Evolutionary conservation across 1,139 yeast genomes (phyloP).

Genomic region (Scheffersomyces insectosa): DNA sequence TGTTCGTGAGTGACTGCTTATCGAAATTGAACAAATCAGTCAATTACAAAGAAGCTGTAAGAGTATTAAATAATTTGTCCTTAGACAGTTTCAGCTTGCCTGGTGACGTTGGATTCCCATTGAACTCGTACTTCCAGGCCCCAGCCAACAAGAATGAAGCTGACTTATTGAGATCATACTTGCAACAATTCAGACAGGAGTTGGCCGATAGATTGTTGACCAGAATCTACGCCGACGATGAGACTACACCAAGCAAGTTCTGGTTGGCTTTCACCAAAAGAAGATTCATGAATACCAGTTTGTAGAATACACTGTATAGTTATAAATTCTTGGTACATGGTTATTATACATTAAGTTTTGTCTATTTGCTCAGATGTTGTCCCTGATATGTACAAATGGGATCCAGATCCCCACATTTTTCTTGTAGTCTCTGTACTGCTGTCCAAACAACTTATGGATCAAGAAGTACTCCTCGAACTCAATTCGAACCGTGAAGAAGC

Average conservation of each 20-base stretch:
- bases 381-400: conserved; percentile 21
- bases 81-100: conserved; percentile 89
- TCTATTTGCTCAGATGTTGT: not conserved
- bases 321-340: not conserved
- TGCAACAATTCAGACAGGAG: conserved; percentile 94
- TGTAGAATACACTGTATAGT: conserved; percentile 21
- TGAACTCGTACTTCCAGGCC: conserved; percentile 78
- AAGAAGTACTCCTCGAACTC: conserved; percentile 39
- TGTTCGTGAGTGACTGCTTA: conserved; percentile 84
- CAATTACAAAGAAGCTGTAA: conserved; percentile 64
- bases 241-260: conserved; percentile 62
- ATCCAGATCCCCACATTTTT: conserved; percentile 28
- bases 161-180: conserved; percentile 75
- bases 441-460: conserved; percentile 27
- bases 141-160: conserved; percentile 75
- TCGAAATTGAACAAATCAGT: conserved; percentile 53
- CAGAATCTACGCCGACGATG: conserved; percentile 65
- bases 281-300: conserved; percentile 87
- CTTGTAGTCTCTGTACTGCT: conserved; percentile 27
- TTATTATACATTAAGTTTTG: not conserved
- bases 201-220: conserved; percentile 77
- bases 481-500: conserved; percentile 36
- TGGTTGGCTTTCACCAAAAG: conserved; percentile 97
- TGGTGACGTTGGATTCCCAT: conserved; percentile 92
- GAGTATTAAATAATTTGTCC: conserved; percentile 76